These are phyloP conservation scores for Aquilaria yunnanensis DNA, from an alignment of 345 rosid genomes.

Conservation along the genomic window DNA sequence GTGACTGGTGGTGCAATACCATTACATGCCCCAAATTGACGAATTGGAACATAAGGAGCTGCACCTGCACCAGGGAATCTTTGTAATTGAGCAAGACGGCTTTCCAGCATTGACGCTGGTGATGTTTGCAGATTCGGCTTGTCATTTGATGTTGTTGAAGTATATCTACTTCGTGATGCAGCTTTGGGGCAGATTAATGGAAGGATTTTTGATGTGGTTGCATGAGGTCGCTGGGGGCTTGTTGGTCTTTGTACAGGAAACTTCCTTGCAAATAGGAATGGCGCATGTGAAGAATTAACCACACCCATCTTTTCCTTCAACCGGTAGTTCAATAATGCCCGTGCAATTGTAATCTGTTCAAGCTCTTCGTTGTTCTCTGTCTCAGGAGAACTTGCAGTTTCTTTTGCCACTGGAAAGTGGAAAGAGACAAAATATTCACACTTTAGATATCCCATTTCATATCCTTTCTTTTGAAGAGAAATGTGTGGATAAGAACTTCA, in stretches of 20 bases:
- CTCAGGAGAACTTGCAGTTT: constrained; percentile 72
- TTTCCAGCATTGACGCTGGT: constrained; percentile 30
- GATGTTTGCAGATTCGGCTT: constrained; percentile 10
- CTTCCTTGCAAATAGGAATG: constrained; percentile 68
- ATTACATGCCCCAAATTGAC: constrained; percentile 53
- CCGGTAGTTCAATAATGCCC: constrained; percentile 67
- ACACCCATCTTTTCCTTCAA: constrained; percentile 72
- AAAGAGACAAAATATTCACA: constrained; percentile 11
- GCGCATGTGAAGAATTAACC: constrained; percentile 39
- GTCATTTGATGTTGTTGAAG: constrained; percentile 25
- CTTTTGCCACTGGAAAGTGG: constrained; percentile 79
- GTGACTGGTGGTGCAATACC: constrained; percentile 87
- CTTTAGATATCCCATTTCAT: not conserved
- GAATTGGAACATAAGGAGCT: constrained; percentile 72
- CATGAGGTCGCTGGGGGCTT: constrained; percentile 69
- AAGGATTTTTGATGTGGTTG: constrained; percentile 77
- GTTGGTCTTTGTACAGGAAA: constrained; percentile 74
- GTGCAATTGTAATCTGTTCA: constrained; percentile 89
- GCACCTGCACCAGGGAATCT: constrained; percentile 76
- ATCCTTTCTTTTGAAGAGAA: not conserved
- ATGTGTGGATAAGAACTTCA: not conserved
- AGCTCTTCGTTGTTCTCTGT: constrained; percentile 80
- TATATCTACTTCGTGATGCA: constrained; percentile 45
- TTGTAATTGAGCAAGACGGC: constrained; percentile 32
- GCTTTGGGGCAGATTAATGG: constrained; percentile 76